A percentile compares a stretch with the other conserved stretches of the same genome.
phyloP scores from a whole-genome alignment of 495 filamentous ascomycete genomes.

The Penicillium diatomitis region DNA sequence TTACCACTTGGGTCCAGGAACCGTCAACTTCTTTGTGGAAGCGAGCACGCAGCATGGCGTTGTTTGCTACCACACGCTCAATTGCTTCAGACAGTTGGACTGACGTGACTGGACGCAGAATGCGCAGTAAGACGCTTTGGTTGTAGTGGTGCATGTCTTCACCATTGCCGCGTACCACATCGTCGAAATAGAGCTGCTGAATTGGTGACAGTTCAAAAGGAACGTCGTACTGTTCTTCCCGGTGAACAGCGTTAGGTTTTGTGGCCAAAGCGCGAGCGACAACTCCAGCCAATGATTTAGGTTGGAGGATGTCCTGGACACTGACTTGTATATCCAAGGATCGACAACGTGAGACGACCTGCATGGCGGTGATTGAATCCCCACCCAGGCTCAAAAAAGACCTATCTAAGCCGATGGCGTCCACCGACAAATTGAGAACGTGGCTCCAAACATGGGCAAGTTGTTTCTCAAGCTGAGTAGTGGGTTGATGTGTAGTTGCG shows the following conservation, averaged over 20 bases:
- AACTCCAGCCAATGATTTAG: neutral
- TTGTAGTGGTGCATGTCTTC: conserved; percentile 44
- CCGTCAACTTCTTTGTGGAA: conserved; percentile 24
- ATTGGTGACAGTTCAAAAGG: conserved; percentile 17
- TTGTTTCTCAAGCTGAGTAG: conserved; percentile 9
- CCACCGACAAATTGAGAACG: conserved; percentile 6
- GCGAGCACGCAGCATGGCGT: conserved; percentile 55
- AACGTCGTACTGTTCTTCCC: conserved; percentile 7
- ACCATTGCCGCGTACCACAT: conserved; percentile 19
- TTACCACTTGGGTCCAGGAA: conserved; percentile 18
- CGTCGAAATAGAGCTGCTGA: conserved; percentile 13
- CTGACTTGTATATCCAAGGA: conserved; percentile 1
- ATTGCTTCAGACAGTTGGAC: conserved; percentile 6
- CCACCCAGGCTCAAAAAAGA: conserved; percentile 27
- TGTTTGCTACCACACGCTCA: conserved; percentile 41
- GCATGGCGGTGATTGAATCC: conserved; percentile 18
- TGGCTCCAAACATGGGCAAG: conserved; percentile 11
- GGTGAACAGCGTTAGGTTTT: neutral
- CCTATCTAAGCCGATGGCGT: conserved; percentile 16
- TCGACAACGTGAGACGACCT: conserved; percentile 16
- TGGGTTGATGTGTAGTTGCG: conserved; percentile 12
- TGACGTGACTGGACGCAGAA: conserved; percentile 34
- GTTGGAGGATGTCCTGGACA: neutral
- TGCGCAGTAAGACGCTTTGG: conserved; percentile 48
- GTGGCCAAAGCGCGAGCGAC: neutral